Conservation (phyloP, 164 flowering plant genomes). For the Vitis labrusca region DNA sequence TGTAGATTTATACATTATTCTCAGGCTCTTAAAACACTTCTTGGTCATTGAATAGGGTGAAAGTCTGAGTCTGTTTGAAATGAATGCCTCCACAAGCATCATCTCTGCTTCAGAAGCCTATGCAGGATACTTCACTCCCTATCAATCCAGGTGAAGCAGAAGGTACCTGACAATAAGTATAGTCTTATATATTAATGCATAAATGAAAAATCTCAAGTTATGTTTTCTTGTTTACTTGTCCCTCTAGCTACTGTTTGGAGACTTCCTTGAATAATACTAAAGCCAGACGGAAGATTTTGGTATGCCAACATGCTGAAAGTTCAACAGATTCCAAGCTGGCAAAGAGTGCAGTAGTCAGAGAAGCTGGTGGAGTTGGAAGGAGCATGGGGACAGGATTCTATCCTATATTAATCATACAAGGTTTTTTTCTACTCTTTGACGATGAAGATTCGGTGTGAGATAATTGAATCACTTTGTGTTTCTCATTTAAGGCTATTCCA, state of each 20-base stretch:
- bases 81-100: conserved; percentile 48
- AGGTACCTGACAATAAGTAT: conserved; percentile 28
- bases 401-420: conserved; percentile 59
- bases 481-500: conserved; percentile 7
- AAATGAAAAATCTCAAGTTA: conserved; percentile 5
- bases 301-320: conserved; percentile 70
- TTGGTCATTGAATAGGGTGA: conserved; percentile 48
- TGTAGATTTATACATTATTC: neutral
- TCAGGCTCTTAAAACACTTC: neutral
- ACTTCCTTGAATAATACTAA: conserved; percentile 65
- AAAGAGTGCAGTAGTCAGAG: conserved; percentile 64
- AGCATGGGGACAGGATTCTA: conserved; percentile 37
- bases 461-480: neutral
- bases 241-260: conserved; percentile 65
- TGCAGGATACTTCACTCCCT: conserved; percentile 77
- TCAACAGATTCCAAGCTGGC: conserved; percentile 60
- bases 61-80: conserved; percentile 49
- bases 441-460: neutral
- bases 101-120: conserved; percentile 66
- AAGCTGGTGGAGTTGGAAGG: conserved; percentile 72
- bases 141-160: conserved; percentile 78
- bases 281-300: conserved; percentile 61
- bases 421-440: conserved; percentile 28
- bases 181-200: neutral
- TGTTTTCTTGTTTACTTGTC: conserved; percentile 17